phyloP scores from a whole-genome alignment of 495 filamentous ascomycete species.

The Hypoxylon subgilvum region DNA sequence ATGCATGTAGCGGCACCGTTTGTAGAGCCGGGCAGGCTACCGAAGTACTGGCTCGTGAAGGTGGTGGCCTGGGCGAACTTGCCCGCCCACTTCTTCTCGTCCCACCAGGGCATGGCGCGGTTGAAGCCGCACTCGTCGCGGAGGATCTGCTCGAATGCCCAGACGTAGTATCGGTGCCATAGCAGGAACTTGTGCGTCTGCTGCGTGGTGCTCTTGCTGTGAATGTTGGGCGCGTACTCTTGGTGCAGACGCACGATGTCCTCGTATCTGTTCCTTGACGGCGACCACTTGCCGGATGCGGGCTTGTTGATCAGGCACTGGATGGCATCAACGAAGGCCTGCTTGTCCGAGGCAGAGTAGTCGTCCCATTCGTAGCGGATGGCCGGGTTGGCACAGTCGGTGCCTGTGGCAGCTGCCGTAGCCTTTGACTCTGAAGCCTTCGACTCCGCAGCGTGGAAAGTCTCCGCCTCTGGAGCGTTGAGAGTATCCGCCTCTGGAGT shows the following conservation, averaged over 20 bases:
- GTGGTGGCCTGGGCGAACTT: slow-evolving; percentile 41
- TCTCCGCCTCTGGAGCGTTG: not conserved
- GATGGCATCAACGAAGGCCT: slow-evolving; percentile 61
- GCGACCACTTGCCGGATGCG: slow-evolving; percentile 49
- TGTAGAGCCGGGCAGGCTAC: slow-evolving; percentile 35
- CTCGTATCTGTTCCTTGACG: slow-evolving; percentile 64
- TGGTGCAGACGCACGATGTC: slow-evolving; percentile 72
- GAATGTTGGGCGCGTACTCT: slow-evolving; percentile 64
- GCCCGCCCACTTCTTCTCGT: slow-evolving; percentile 51
- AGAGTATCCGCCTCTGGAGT: not conserved
- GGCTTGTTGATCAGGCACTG: slow-evolving; percentile 60
- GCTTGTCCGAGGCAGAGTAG: slow-evolving; percentile 39
- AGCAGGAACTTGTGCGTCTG: slow-evolving; percentile 62
- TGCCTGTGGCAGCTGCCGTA: slow-evolving; percentile 3
- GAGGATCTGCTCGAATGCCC: slow-evolving; percentile 64
- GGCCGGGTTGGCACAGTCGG: slow-evolving; percentile 40
- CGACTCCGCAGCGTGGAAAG: not conserved
- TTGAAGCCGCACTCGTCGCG: slow-evolving; percentile 70
- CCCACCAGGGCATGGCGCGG: slow-evolving; percentile 51
- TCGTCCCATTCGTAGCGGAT: slow-evolving; percentile 46
- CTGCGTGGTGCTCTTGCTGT: slow-evolving; percentile 58
- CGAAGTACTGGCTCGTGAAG: slow-evolving; percentile 44
- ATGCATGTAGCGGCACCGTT: slow-evolving; percentile 44
- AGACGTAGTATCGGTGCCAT: slow-evolving; percentile 73
- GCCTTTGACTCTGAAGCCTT: too few relatives aligned